Conservation (phyloP, 202 grass and related monocot genomes). For the Digitaria exilis region DNA sequence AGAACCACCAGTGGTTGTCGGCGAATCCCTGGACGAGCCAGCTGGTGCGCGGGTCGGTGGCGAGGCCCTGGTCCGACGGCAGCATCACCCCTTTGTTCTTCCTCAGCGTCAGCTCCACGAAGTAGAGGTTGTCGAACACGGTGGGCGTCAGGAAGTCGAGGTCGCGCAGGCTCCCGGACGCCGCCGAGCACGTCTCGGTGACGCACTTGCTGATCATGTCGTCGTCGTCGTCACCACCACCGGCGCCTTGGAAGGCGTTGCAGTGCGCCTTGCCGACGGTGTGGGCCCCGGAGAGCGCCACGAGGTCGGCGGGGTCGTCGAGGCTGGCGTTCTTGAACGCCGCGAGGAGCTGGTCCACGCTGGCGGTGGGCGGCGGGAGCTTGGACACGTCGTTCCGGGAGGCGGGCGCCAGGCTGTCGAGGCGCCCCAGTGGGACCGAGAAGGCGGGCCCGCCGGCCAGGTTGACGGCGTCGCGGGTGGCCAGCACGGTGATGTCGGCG, state of each 20-base stretch:
- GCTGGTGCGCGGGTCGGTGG: slow-evolving; percentile 41
- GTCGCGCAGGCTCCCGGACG: neutral
- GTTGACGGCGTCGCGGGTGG: slow-evolving; percentile 54
- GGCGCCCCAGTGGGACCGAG: slow-evolving; percentile 52
- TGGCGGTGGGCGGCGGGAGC: slow-evolving; percentile 39
- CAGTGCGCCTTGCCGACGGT: slow-evolving; percentile 62
- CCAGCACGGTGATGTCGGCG: slow-evolving; percentile 58
- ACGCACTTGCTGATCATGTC: neutral
- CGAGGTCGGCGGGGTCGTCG: slow-evolving; percentile 56
- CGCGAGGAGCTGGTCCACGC: slow-evolving; percentile 29
- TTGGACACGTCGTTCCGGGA: neutral
- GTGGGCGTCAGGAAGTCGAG: slow-evolving; percentile 21
- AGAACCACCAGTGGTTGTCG: slow-evolving; percentile 63
- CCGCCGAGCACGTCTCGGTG: neutral
- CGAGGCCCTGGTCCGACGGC: slow-evolving; percentile 55
- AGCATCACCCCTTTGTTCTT: slow-evolving; percentile 54
- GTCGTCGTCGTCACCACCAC: neutral
- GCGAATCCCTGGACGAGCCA: slow-evolving; percentile 45
- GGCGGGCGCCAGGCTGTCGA: slow-evolving; percentile 46
- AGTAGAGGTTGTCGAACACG: slow-evolving; percentile 63
- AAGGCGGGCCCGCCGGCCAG: slow-evolving; percentile 50
- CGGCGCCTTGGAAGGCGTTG: slow-evolving; percentile 32
- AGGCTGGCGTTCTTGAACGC: slow-evolving; percentile 28
- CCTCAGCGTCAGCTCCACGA: slow-evolving; percentile 30
- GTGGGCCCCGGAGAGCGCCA: slow-evolving; percentile 70